Conservation (phyloP, 1,284 basidiomycete species). For the Xerocomus amazonicus region DNA sequence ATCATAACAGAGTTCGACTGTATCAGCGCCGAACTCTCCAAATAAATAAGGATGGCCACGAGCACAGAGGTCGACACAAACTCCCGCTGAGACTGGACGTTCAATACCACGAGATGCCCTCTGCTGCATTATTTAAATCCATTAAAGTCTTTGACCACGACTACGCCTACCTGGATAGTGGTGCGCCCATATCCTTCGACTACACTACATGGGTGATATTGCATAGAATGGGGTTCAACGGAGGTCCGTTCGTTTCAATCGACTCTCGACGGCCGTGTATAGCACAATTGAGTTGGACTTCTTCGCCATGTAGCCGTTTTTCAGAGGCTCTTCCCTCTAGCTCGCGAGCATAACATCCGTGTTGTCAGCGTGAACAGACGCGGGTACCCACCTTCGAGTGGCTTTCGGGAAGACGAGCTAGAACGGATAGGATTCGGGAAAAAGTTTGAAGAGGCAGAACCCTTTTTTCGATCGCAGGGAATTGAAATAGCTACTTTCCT, state of each 20-base stretch:
- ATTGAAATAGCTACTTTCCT: slow-evolving; percentile 26
- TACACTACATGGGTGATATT: slow-evolving; percentile 25
- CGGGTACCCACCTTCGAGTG: slow-evolving; percentile 26
- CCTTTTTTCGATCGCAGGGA: slow-evolving; percentile 21
- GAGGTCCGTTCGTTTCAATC: slow-evolving; percentile 9
- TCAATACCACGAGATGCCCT: slow-evolving; percentile 2
- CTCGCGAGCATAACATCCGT: slow-evolving; percentile 20
- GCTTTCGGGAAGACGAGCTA: slow-evolving; percentile 14
- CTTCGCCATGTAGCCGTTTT: slow-evolving; percentile 5
- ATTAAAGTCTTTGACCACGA: slow-evolving; percentile 17
- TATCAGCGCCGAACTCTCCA: too few relatives aligned
- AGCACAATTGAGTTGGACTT: too few relatives aligned
- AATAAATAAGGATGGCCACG: too few relatives aligned
- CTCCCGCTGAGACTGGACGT: too few relatives aligned
- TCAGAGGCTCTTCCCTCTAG: slow-evolving; percentile 23
- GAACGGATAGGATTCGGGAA: slow-evolving; percentile 13
- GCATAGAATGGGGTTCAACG: slow-evolving; percentile 23
- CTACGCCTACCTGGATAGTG: slow-evolving; percentile 21
- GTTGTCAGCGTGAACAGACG: slow-evolving; percentile 25
- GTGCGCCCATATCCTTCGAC: slow-evolving; percentile 11
- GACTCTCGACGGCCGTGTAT: too few relatives aligned
- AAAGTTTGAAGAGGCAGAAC: slow-evolving; percentile 15
- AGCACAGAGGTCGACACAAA: too few relatives aligned
- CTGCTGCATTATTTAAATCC: slow-evolving; percentile 2
- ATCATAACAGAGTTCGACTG: too few relatives aligned